Percentiles rank a stretch among this genome's conserved stretches.
Conservation (phyloP, 2,329 filamentous ascomycete species). For the Epichloe sp. region DNA sequence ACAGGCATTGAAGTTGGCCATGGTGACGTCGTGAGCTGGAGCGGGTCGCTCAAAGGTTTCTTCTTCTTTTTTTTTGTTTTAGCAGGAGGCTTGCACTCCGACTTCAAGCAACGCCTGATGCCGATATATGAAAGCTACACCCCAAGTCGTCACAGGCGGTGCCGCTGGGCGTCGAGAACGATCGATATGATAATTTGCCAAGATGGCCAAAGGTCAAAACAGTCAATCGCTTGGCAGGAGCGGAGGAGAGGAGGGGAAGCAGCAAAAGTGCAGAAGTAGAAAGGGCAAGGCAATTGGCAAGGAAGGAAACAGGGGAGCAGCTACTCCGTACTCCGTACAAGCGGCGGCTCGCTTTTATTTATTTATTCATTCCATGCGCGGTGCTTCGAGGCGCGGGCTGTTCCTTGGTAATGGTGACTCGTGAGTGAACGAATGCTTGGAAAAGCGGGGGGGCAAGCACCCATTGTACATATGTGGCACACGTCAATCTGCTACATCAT, state of each 20-base stretch:
- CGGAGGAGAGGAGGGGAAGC: neutral
- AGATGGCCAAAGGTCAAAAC: too few relatives aligned
- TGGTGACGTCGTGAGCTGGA: conserved; percentile 1
- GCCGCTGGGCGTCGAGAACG: neutral
- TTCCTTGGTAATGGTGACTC: neutral
- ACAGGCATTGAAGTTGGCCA: conserved; percentile 9
- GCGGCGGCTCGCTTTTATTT: neutral
- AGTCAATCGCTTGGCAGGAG: neutral
- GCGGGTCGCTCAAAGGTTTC: neutral
- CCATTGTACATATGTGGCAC: neutral
- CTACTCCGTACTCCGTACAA: too few relatives aligned
- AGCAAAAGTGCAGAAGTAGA: neutral
- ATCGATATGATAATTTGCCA: too few relatives aligned
- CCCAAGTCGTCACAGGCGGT: neutral
- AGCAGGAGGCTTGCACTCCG: neutral
- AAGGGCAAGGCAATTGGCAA: neutral
- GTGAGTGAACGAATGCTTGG: neutral
- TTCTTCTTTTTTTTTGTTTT: neutral
- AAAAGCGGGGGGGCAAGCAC: neutral
- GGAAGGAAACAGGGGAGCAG: neutral
- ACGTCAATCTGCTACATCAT: neutral
- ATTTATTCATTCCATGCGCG: neutral
- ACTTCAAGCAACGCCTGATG: neutral
- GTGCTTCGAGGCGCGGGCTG: neutral
- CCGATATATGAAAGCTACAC: neutral